These are phyloP conservation scores for Geotrichum cucujoidarum DNA, from an alignment of 1,139 yeast species.

Conservation along the genomic window DNA sequence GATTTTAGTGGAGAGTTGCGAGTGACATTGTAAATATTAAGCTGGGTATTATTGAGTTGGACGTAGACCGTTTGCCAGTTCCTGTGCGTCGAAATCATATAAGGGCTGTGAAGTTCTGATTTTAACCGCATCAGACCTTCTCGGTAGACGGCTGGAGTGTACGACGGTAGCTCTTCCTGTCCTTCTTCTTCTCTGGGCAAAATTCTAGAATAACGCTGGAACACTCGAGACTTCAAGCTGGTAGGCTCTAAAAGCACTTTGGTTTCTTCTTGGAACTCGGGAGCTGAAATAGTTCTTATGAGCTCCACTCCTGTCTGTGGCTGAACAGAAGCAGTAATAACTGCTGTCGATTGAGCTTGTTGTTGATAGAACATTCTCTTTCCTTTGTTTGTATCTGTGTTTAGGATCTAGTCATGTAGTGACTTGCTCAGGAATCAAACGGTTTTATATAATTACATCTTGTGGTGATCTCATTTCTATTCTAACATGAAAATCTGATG, in stretches of 20 bases:
- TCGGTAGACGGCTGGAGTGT: slow-evolving; percentile 33
- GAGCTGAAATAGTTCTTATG: neutral
- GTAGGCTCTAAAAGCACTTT: neutral
- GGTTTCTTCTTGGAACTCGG: neutral
- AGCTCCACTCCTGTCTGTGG: neutral
- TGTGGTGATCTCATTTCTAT: too few relatives aligned
- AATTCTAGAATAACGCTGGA: too few relatives aligned
- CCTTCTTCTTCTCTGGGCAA: slow-evolving; percentile 35
- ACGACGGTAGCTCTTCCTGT: slow-evolving; percentile 34
- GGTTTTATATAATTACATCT: too few relatives aligned
- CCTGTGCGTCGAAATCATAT: slow-evolving; percentile 40
- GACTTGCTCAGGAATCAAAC: too few relatives aligned
- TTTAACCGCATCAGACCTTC: slow-evolving; percentile 34
- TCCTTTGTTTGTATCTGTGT: too few relatives aligned
- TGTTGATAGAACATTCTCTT: too few relatives aligned
- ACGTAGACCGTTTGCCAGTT: slow-evolving; percentile 50
- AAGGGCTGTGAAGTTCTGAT: slow-evolving; percentile 37
- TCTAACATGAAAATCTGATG: too few relatives aligned
- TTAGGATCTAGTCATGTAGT: too few relatives aligned
- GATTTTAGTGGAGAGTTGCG: neutral
- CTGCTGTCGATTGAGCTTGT: neutral
- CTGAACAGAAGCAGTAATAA: neutral
- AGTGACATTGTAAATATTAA: slow-evolving; percentile 40
- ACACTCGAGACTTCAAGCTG: neutral
- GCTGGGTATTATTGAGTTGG: slow-evolving; percentile 56